Evolutionary conservation across 1,139 yeast species (phyloP), one percentile per base, ranked within the genome.

Genomic region (Yamadazyma dendronema): DNA sequence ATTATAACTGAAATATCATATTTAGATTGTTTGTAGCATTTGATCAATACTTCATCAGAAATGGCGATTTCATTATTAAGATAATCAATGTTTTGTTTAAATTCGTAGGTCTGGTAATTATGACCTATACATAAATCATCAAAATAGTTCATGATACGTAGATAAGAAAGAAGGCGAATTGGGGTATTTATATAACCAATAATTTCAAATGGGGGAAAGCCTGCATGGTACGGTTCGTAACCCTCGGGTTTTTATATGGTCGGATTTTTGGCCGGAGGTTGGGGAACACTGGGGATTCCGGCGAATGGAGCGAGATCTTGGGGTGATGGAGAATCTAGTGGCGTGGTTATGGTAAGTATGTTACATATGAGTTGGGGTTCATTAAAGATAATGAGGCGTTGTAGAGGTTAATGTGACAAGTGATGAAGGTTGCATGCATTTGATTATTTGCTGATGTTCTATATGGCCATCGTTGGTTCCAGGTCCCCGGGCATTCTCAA

Each of bases 81-180:
- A 50, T 69, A 70, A 47, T 70, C 76, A 33, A 68, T 57, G 46
- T 69, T 70, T 38, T 67, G 61, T 30, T 39, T 40, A 41, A 53
- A 57, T 13, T 52, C 35, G 34, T 38, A 53, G 13, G 22, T n/a
- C 12, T 52, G 34, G 33, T 40, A 50, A 17, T 31, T 28, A 38
- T 40, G 43, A 38, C 47, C 43, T 37, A 54, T 38, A 33, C 51
- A 49, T 40, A 48, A 46, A 36, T 56, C 61, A 41, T 56, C 61
- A 37, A 49, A 49, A 26, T 46, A 48, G 32, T 50, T 49, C 54
- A 50, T 50, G 3, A n/a, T 8, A 22, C 12, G 19, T n/a, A n/a
- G n/a, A n/a, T n/a, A 15, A 13, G 26, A n/a, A 25, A 33, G 28
- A 15, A 23, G 29, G 23, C 34, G 32, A 28, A 26, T 22, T 16